Conservation (phyloP, 805 yeast species). For the Sugiyamaella americana region DNA sequence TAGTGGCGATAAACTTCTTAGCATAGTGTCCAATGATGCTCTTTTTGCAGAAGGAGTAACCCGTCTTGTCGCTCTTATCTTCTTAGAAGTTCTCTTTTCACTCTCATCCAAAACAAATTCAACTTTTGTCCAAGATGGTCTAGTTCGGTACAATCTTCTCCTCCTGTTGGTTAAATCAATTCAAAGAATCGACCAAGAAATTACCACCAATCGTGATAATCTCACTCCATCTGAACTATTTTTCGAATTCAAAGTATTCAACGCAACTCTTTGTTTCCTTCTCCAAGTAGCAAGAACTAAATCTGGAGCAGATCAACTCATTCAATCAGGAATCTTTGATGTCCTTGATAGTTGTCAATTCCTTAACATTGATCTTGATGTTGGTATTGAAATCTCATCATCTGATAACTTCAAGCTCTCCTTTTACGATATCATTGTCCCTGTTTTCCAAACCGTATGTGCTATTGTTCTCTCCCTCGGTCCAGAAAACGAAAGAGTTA, state of each 20-base stretch:
- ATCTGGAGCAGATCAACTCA: constrained; percentile 66
- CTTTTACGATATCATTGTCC: constrained; percentile 57
- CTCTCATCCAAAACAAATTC: constrained; percentile 46
- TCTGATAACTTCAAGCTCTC: constrained; percentile 33
- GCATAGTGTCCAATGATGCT: constrained; percentile 68
- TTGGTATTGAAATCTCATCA: constrained; percentile 55
- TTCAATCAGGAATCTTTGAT: constrained; percentile 68
- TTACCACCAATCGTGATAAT: constrained; percentile 32
- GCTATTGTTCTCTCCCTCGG: constrained; percentile 72
- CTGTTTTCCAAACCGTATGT: constrained; percentile 64
- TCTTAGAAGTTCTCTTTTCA: constrained; percentile 62
- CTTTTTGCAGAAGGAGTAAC: constrained; percentile 34
- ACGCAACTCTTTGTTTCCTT: constrained; percentile 61
- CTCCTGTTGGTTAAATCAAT: constrained; percentile 60
- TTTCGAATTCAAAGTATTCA: constrained; percentile 74
- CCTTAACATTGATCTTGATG: constrained; percentile 66
- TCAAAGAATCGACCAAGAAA: constrained; percentile 60
- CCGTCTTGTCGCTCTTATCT: constrained; percentile 49
- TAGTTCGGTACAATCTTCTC: constrained; percentile 62
- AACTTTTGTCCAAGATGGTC: constrained; percentile 51
- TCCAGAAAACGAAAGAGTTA: constrained; percentile 58
- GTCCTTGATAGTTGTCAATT: constrained; percentile 52
- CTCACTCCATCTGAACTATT: constrained; percentile 34
- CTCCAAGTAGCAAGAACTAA: constrained; percentile 71
- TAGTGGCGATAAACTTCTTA: constrained; percentile 58